Evolutionary conservation across 2,329 filamentous ascomycete genomes (phyloP).

Genomic region (Amylocarpus encephaloides): DNA sequence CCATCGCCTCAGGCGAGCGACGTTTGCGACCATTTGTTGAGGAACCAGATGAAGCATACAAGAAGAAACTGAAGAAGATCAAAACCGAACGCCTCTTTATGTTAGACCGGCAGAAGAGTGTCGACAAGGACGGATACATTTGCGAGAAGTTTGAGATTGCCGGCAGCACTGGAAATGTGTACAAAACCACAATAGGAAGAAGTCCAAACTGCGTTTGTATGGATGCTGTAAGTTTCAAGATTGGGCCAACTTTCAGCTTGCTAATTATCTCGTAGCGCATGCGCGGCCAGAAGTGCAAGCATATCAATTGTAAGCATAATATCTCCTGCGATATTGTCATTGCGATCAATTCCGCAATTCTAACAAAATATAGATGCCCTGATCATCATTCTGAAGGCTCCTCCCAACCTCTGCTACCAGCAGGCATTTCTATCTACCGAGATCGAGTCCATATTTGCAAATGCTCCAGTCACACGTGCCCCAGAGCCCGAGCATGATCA

Average conservation of each 20-base stretch:
- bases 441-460: slow-evolving; percentile 15
- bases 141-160: slow-evolving; percentile 17
- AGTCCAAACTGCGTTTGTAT: slow-evolving; percentile 16
- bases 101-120: slow-evolving; percentile 11
- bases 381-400: slow-evolving; percentile 18
- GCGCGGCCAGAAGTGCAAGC: slow-evolving; percentile 20
- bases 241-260: no score
- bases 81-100: slow-evolving; percentile 21
- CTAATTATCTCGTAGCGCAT: slow-evolving; percentile 10
- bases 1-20: background rate
- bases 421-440: slow-evolving; percentile 15
- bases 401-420: slow-evolving; percentile 16
- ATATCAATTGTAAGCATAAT: slow-evolving; percentile 15
- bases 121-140: slow-evolving; percentile 7
- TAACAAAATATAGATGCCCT: slow-evolving; percentile 12
- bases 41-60: slow-evolving; percentile 14
- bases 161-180: slow-evolving; percentile 20
- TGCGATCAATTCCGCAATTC: background rate
- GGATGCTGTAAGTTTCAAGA: slow-evolving; percentile 15
- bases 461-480: slow-evolving; percentile 15
- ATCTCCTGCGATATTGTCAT: background rate
- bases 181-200: slow-evolving; percentile 12
- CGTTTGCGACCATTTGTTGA: slow-evolving; percentile 14
- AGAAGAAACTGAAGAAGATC: slow-evolving; percentile 15
- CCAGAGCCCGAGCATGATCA: slow-evolving; percentile 7